A percentile compares a stretch with the other conserved stretches of the same genome.
These are phyloP conservation scores for Ophiocordyceps unilateralis DNA, from an alignment of 2,329 filamentous ascomycete genomes.

Conservation along the genomic window DNA sequence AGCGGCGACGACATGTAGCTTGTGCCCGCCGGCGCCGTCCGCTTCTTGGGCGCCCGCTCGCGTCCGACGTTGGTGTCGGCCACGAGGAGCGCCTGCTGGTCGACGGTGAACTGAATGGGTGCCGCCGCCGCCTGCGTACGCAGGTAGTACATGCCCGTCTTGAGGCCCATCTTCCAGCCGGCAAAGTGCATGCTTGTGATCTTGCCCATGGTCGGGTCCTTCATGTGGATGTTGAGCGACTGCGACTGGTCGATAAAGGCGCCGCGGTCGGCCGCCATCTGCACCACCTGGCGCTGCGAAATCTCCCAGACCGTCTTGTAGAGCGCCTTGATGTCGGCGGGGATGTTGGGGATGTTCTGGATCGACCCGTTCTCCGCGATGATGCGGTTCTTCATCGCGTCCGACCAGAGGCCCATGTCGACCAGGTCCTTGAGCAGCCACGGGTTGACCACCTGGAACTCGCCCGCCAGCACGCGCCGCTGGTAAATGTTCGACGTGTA, in stretches of 20 bases:
- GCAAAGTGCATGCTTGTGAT: constrained; percentile 99
- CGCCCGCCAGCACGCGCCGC: constrained; percentile 88
- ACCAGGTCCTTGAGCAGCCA: constrained; percentile 97
- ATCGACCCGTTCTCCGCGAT: constrained; percentile 93
- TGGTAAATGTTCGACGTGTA: constrained; percentile 99
- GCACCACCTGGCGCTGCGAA: constrained; percentile 82
- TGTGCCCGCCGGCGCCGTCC: constrained; percentile 36
- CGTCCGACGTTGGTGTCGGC: constrained; percentile 64
- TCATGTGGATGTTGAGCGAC: constrained; percentile 98
- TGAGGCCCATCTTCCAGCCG: constrained; percentile 96
- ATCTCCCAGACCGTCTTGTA: constrained; percentile 99
- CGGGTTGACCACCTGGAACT: constrained; percentile 99
- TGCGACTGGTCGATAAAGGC: constrained; percentile 98
- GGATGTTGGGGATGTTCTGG: constrained; percentile 93
- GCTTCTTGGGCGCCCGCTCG: constrained; percentile 50
- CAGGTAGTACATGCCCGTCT: constrained; percentile 99
- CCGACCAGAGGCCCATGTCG: constrained; percentile 94
- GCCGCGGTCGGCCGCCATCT: constrained; percentile 97
- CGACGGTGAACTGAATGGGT: constrained; percentile 97
- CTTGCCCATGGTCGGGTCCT: constrained; percentile 98
- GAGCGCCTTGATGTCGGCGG: constrained; percentile 82
- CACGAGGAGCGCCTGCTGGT: constrained; percentile 85
- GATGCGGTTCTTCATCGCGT: constrained; percentile 99
- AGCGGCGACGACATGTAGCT: constrained; percentile 40
- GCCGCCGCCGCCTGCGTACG: constrained; percentile 93